Evolutionary conservation across 306 rosid genomes (phyloP).

Genomic region (Gastrolobium villosum): DNA sequence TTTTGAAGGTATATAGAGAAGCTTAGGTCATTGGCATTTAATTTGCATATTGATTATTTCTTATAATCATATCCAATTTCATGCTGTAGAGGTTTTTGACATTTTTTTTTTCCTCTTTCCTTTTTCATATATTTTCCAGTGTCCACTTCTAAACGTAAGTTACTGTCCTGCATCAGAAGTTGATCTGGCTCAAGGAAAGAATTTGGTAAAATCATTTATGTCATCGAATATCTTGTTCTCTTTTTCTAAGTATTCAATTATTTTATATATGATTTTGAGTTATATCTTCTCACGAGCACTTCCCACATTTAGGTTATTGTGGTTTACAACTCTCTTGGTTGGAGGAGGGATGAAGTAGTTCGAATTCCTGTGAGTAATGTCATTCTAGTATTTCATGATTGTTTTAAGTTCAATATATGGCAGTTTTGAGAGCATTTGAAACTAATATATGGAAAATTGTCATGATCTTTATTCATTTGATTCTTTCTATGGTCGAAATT

Average conservation of each 20-base stretch:
- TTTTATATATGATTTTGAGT: conserved; percentile 17
- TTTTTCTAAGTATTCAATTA: not conserved
- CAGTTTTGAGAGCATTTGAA: conserved; percentile 6
- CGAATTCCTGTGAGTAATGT: conserved; percentile 82
- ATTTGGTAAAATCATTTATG: conserved; percentile 63
- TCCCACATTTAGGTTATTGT: conserved; percentile 63
- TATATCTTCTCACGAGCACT: conserved; percentile 30
- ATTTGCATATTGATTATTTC: conserved; percentile 2
- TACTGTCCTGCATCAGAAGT: conserved; percentile 88
- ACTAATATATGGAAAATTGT: conserved; percentile 16
- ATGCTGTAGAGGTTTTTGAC: conserved; percentile 28
- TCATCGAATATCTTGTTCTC: conserved; percentile 32
- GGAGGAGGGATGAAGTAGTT: conserved; percentile 82
- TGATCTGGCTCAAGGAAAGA: conserved; percentile 70
- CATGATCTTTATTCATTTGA: conserved; percentile 3
- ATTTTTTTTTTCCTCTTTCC: conserved; percentile 5
- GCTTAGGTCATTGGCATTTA: conserved; percentile 31
- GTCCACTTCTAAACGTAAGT: conserved; percentile 63
- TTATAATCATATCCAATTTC: conserved; percentile 31
- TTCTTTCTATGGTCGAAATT: conserved; percentile 30
- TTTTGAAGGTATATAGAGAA: conserved; percentile 2
- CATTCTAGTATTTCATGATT: conserved; percentile 29
- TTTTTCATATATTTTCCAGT: conserved; percentile 50
- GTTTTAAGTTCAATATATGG: conserved; percentile 23
- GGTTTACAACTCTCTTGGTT: conserved; percentile 86